Evolutionary conservation across 2,329 filamentous ascomycete genomes (phyloP), one percentile per base, ranked within the genome.

Genomic region (Neofusicoccum cordaticola): DNA sequence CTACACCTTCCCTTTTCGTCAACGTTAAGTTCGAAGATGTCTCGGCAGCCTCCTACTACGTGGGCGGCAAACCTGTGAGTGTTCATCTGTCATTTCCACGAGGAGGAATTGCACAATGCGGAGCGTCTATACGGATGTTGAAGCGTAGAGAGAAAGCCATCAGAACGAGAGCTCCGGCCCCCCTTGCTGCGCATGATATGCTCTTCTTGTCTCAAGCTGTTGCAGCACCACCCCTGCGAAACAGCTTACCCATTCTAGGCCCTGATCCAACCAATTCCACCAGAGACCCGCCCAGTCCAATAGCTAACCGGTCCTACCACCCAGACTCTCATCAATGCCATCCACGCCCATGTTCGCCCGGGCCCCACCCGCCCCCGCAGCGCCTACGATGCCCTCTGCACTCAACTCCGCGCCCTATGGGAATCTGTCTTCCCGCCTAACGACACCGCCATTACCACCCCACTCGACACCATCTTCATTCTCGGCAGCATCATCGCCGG

Each of bases 1-100:
- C 71, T 48, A 76, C 79, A 0, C 79, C 79, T 0, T 73, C 71
- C 2, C 69, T 79, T 27, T 82, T 83, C 71, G 79, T 82, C 56
- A 80, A 82, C 66, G 74, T 82, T 13, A 69, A 71, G 15, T 81
- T 80, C 69, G 73, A 69, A 19, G 72, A 78, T 64, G 48, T 37
- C 13, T 44, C 48, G 4, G 60, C 67, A 3, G 65, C 66, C 5
- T 51, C 60, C 7, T 67, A 69, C 34, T 81, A 78, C 66, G 69
- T 79, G 2, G 78, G 68, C 37, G 79, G 79, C n/a, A 74, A 75
- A 35, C 69, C 68, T 1, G 65, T 64, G 47, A 48, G 60, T 52
- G 6, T 13, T 39, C 27, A 44, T 22, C 22, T 22, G 22, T 3
- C 22, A 22, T 22, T 22, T 22, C 22, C 22, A 22, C 22, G 22